phyloP scores from a whole-genome alignment of 305 asterid genomes.

The Fraxinus greggii region DNA sequence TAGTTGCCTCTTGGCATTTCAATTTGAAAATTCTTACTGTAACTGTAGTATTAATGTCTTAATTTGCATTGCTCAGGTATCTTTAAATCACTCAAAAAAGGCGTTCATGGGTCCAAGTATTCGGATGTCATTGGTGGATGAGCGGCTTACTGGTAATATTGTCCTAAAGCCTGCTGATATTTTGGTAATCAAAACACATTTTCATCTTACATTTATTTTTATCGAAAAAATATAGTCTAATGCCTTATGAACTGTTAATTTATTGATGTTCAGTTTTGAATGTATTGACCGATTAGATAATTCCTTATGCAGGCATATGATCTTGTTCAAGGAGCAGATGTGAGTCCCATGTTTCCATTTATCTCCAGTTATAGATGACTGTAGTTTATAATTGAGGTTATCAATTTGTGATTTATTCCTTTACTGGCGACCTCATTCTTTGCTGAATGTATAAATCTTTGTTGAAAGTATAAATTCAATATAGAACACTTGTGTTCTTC shows the following conservation, averaged over 20 bases:
- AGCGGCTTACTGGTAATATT: conserved; percentile 37
- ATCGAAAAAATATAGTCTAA: neutral
- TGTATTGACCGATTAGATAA: conserved; percentile 21
- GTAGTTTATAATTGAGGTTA: neutral
- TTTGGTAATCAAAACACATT: conserved; percentile 50
- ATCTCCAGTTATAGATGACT: neutral
- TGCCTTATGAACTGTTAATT: neutral
- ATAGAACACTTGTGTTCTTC: neutral
- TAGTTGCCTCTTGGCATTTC: conserved; percentile 1
- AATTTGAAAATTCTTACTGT: neutral
- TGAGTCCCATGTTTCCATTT: conserved; percentile 40
- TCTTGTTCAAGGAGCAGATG: conserved; percentile 91
- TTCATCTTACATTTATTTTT: neutral
- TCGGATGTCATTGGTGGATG: conserved; percentile 61
- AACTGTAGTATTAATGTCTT: neutral
- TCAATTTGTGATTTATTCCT: neutral
- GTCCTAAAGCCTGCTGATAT: conserved; percentile 75
- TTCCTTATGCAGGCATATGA: conserved; percentile 79
- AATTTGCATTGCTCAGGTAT: conserved; percentile 39
- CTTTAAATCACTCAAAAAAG: conserved; percentile 36
- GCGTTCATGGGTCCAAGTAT: conserved; percentile 32
- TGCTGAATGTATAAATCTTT: neutral
- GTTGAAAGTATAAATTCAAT: neutral
- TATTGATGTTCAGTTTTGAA: neutral
- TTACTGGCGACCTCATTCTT: neutral